Evolutionary conservation across 345 rosid genomes (phyloP), one percentile per base, ranked within the genome.

Genomic region (Lumnitzera littorea): DNA sequence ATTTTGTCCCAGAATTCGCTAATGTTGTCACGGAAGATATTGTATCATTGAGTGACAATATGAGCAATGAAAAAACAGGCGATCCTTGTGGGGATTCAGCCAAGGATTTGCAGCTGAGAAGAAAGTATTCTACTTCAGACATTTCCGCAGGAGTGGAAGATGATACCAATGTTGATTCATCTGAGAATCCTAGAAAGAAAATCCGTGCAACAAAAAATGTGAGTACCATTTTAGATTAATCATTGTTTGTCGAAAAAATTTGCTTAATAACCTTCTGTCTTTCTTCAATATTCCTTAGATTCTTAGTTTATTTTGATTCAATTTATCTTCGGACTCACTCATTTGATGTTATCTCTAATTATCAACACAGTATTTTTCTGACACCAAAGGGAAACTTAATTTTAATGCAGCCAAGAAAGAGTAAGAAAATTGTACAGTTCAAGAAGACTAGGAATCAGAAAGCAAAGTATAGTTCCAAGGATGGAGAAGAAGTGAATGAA

Each of bases 361-460:
- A 24, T 46, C 36, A 58, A 24, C 43, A 31, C 16, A 31, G 23
- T 31, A 13, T 15, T 9, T 2, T 59, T 36, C 53, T 46, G 16
- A 59, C 27, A 16, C 11, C 17, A 41, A 29, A 3, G 36, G 3
- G 36, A 29, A 29, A 29, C 7, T 29, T 29, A 48, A 25, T 27
- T 9, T 48, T 2, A 24, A 20, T 70, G 63, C 76, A 63, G 73
- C 60, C 29, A n/a, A 57, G 61, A 20, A 78, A 70, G 63, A 66
- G 48, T 12, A 62, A 61, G 71, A 74, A 60, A 60, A 58, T 61
- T 66, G 72, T 12, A 27, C 68, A 52, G 62, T 51, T 74, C 43
- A 81, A 74, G 70, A 86, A 78, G 7, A 29, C 36, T 29, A 29
- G 7, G 77, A 76, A 61, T 11, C 70, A 68, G 56, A 87, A 79